These are phyloP conservation scores for Dichotomopilus funicola DNA, from an alignment of 2,329 filamentous ascomycete species.

Conservation along the genomic window DNA sequence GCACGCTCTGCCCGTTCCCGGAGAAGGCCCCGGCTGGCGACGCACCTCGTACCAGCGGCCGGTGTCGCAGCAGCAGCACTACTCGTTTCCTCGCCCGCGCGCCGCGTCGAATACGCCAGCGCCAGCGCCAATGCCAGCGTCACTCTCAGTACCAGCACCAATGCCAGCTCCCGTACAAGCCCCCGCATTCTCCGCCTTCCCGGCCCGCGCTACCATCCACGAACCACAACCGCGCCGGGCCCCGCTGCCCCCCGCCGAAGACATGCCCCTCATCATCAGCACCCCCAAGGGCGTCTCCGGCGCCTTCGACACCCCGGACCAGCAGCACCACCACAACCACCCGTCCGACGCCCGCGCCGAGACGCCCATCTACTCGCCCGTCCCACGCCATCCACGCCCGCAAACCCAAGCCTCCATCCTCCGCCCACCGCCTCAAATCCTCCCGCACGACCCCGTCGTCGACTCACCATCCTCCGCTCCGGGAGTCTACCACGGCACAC, in stretches of 20 bases:
- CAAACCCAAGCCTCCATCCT: constrained; percentile 29
- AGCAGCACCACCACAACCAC: constrained; percentile 14
- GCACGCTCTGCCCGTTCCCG: too few species aligned
- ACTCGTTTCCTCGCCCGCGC: constrained; percentile 10
- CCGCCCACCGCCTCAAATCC: constrained; percentile 42
- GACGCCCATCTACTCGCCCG: constrained; percentile 45
- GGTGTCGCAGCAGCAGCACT: constrained; percentile 21
- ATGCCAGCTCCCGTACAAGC: too few species aligned
- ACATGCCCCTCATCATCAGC: constrained; percentile 55
- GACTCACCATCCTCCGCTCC: constrained; percentile 34
- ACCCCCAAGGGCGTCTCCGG: constrained; percentile 51
- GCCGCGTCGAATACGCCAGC: constrained; percentile 5
- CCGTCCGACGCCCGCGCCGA: constrained; percentile 32
- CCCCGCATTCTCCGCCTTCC: neutral
- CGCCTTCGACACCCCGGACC: constrained; percentile 42
- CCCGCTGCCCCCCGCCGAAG: constrained; percentile 30
- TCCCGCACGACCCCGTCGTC: neutral
- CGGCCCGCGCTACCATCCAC: constrained; percentile 11
- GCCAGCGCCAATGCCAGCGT: too few species aligned
- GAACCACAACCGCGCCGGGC: constrained; percentile 19
- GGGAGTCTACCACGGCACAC: too few species aligned
- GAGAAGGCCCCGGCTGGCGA: too few species aligned
- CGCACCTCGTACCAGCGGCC: constrained; percentile 20
- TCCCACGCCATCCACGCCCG: constrained; percentile 44
- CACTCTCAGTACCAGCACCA: too few species aligned